Percentiles rank a stretch among this genome's conserved stretches.
Evolutionary conservation across 2,329 filamentous ascomycete genomes (phyloP).

Genomic region (Beauveria pseudobassiana): DNA sequence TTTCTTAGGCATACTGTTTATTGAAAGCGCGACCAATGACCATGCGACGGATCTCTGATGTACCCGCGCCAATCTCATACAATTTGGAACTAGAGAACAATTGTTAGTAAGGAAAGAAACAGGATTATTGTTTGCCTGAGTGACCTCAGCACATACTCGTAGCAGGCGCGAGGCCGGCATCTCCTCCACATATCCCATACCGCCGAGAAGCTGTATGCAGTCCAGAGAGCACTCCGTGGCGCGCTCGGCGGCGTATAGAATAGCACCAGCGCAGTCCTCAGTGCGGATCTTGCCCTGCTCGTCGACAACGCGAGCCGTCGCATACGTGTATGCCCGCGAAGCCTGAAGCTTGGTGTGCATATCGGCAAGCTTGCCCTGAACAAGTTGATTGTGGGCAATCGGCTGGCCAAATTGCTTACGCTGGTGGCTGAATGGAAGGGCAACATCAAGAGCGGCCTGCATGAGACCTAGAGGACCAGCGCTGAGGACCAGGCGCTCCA

Average conservation of each 20-base stretch:
- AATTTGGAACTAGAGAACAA: conserved; percentile 52
- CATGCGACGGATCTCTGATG: conserved; percentile 88
- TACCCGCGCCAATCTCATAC: conserved; percentile 96
- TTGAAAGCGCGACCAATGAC: conserved; percentile 92
- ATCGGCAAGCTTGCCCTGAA: conserved; percentile 89
- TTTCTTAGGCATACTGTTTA: conserved; percentile 58
- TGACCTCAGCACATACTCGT: conserved; percentile 43
- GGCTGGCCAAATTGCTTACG: conserved; percentile 82
- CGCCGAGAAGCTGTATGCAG: conserved; percentile 85
- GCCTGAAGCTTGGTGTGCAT: conserved; percentile 95
- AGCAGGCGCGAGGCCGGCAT: conserved; percentile 82
- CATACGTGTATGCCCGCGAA: conserved; percentile 78
- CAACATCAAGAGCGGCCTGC: conserved; percentile 81
- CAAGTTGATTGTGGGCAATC: conserved; percentile 84
- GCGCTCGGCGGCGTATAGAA: conserved; percentile 85
- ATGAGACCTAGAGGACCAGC: conserved; percentile 90
- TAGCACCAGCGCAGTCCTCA: conserved; percentile 90
- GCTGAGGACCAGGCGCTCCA: conserved; percentile 86
- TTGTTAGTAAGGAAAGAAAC: conserved; percentile 20
- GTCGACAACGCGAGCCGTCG: conserved; percentile 72
- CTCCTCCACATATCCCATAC: conserved; percentile 95
- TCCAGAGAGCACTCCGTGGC: conserved; percentile 83
- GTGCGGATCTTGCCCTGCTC: conserved; percentile 67
- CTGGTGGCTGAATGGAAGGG: conserved; percentile 81
- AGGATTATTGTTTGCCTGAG: too few relatives aligned